phyloP scores from a whole-genome alignment of 192 early-diverging fungal genomes.

The Lunasporangiospora selenospora region DNA sequence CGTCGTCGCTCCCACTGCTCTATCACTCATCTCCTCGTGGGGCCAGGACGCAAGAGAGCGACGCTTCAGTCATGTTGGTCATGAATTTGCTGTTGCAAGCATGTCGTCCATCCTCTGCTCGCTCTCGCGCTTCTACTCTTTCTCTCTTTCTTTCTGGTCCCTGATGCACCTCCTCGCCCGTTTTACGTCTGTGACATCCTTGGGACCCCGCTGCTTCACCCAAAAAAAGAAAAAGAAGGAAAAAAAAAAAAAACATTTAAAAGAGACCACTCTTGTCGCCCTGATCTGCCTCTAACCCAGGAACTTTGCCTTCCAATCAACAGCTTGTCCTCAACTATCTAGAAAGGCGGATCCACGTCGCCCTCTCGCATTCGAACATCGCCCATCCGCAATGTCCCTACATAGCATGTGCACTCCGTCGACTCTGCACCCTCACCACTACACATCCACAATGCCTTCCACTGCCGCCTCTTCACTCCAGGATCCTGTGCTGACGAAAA shows the following conservation, averaged over 20 bases:
- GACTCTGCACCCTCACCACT: constrained; percentile 4
- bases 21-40: too few relatives aligned
- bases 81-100: too few relatives aligned
- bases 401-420: too few relatives aligned
- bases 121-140: not conserved
- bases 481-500: constrained; percentile 17
- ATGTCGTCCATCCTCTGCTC: too few relatives aligned
- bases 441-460: not conserved
- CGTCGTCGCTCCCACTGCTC: not conserved
- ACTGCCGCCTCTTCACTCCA: constrained; percentile 35
- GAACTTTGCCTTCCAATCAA: not conserved
- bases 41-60: too few relatives aligned
- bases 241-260: too few relatives aligned
- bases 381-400: too few relatives aligned
- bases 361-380: not conserved
- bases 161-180: not conserved
- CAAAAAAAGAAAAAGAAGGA: too few relatives aligned
- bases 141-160: not conserved
- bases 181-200: too few relatives aligned
- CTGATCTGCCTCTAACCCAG: too few relatives aligned
- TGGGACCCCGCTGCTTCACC: constrained; percentile 2
- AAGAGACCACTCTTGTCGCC: not conserved
- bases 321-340: not conserved
- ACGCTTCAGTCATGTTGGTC: too few relatives aligned
- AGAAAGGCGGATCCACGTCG: not conserved